Conservation (phyloP, 2,329 filamentous ascomycete genomes). For the Ascochyta clinopodiicola region DNA sequence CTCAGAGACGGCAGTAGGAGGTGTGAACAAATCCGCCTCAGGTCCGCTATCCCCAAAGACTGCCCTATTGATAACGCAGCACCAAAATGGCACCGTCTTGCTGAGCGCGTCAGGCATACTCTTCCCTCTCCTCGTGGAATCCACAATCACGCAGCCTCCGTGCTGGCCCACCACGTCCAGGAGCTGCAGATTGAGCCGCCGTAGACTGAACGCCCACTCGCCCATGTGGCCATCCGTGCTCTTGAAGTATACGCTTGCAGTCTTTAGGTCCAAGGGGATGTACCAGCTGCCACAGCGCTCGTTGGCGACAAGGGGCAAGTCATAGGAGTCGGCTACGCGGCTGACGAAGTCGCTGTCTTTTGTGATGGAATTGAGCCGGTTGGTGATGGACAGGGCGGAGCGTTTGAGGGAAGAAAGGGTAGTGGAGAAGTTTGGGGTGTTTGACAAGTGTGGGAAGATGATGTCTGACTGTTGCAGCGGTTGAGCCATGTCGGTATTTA, state of each 20-base stretch:
- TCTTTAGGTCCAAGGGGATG: conserved; percentile 69
- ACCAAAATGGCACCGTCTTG: conserved; percentile 95
- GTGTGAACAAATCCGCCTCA: conserved; percentile 69
- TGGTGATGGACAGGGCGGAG: conserved; percentile 77
- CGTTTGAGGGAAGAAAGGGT: conserved; percentile 76
- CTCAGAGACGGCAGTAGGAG: conserved; percentile 72
- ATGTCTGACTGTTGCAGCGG: conserved; percentile 49
- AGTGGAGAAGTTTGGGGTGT: conserved; percentile 68
- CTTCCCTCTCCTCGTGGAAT: conserved; percentile 92
- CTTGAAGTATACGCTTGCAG: conserved; percentile 90
- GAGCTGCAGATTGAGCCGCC: conserved; percentile 84
- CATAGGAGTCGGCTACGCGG: conserved; percentile 62
- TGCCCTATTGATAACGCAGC: conserved; percentile 79
- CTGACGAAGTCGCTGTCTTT: conserved; percentile 78
- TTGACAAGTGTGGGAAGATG: conserved; percentile 62
- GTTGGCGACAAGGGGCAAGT: conserved; percentile 82
- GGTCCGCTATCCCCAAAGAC: conserved; percentile 71
- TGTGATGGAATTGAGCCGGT: conserved; percentile 80
- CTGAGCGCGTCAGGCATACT: conserved; percentile 94
- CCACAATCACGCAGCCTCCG: conserved; percentile 85
- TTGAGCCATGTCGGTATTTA: conserved; percentile 27
- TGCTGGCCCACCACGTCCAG: conserved; percentile 69
- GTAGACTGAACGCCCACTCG: conserved; percentile 87
- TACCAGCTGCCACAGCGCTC: conserved; percentile 98
- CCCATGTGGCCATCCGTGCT: conserved; percentile 93